phyloP scores from a whole-genome alignment of 345 rosid species.

The Euphorbia pulcherrima region DNA sequence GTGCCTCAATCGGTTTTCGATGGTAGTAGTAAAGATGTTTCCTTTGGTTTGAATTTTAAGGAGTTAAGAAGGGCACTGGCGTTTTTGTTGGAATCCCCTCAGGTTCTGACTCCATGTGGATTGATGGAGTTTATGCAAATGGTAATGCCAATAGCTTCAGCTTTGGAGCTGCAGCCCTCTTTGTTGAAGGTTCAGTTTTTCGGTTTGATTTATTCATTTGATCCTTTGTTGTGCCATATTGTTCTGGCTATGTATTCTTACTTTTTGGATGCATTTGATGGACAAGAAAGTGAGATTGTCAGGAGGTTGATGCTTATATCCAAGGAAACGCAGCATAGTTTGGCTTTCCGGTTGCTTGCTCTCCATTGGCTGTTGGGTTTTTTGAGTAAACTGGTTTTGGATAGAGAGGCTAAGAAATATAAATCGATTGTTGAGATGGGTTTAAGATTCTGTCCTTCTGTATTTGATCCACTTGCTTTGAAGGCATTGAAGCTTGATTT shows the following conservation, averaged over 20 bases:
- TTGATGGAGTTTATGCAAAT: constrained; percentile 77
- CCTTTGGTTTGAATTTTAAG: constrained; percentile 63
- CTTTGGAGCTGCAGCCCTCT: constrained; percentile 81
- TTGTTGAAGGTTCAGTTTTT: constrained; percentile 90
- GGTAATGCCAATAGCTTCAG: constrained; percentile 69
- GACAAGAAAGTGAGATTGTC: constrained; percentile 70
- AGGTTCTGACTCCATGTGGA: constrained; percentile 71
- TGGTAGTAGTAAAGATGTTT: constrained; percentile 27
- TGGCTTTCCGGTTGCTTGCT: constrained; percentile 77
- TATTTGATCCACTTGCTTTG: constrained; percentile 90
- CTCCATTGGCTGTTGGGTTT: constrained; percentile 84
- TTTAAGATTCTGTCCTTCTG: constrained; percentile 60
- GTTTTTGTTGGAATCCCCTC: constrained; percentile 78
- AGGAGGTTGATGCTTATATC: constrained; percentile 62
- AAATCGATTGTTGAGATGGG: constrained; percentile 53
- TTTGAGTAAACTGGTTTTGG: constrained; percentile 40
- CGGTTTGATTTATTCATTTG: constrained; percentile 76
- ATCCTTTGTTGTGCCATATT: constrained; percentile 72
- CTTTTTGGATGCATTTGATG: constrained; percentile 68
- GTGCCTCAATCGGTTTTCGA: constrained; percentile 46
- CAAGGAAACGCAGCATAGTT: constrained; percentile 54
- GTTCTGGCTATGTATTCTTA: constrained; percentile 59
- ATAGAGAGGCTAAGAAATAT: constrained; percentile 48
- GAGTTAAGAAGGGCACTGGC: constrained; percentile 86
- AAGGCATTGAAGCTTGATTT: constrained; percentile 85